These are phyloP conservation scores for Hyaloscypha bicolor DNA, from an alignment of 495 filamentous ascomycete species.

Conservation along the genomic window DNA sequence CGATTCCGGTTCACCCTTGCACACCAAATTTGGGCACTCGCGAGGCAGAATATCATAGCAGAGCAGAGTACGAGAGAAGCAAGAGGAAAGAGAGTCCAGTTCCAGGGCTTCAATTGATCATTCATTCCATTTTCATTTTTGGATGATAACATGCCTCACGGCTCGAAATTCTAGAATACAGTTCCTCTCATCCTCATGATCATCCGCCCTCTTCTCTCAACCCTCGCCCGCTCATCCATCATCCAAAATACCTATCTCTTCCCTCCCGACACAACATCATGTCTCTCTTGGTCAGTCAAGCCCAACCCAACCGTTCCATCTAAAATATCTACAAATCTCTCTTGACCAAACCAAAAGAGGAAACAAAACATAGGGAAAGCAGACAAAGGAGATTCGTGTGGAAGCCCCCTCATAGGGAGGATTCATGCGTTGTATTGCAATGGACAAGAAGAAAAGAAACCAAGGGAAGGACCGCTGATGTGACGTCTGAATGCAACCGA, in stretches of 20 bases:
- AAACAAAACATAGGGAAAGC: neutral
- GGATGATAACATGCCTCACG: neutral
- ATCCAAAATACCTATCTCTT: slow-evolving; percentile 3
- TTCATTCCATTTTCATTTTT: slow-evolving; percentile 2
- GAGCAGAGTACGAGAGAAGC: neutral
- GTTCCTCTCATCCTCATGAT: neutral
- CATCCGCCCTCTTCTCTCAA: neutral
- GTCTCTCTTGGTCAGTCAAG: neutral
- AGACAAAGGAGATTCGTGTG: neutral
- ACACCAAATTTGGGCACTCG: too few relatives aligned
- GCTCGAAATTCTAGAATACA: slow-evolving; percentile 16
- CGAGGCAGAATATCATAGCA: neutral
- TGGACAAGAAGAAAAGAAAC: neutral
- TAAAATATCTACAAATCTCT: slow-evolving; percentile 3
- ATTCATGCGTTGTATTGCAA: neutral
- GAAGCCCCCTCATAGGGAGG: neutral
- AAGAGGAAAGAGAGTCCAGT: neutral
- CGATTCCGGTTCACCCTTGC: too few relatives aligned
- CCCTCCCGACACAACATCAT: slow-evolving; percentile 4
- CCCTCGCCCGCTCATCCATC: neutral
- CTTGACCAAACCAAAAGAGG: neutral
- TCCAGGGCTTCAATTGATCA: neutral
- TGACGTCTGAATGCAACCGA: neutral
- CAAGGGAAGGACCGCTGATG: neutral
- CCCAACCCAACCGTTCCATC: neutral